Percentiles rank a stretch among this genome's conserved stretches.
phyloP scores from a whole-genome alignment of 805 yeast genomes.

The Nakazawaea wyomingensis region DNA sequence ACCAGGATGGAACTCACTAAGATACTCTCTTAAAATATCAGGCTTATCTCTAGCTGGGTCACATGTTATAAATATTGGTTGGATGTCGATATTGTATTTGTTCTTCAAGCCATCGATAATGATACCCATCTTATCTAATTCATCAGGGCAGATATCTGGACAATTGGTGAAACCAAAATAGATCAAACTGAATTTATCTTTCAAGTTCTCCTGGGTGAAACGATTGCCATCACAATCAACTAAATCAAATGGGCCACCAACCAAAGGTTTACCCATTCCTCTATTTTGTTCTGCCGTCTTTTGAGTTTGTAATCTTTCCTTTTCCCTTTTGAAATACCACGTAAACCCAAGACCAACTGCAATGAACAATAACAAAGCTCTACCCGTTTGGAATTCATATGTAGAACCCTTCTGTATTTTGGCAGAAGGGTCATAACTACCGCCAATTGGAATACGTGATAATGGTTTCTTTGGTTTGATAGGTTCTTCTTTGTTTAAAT shows the following conservation, averaged over 20 bases:
- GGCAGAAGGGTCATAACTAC: conserved; percentile 32
- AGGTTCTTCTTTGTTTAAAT: conserved; percentile 5
- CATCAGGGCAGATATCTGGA: conserved; percentile 99
- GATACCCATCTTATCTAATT: conserved; percentile 83
- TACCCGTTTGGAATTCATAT: conserved; percentile 81
- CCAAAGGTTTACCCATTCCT: conserved; percentile 86
- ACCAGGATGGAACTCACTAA: conserved; percentile 84
- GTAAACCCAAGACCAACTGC: conserved; percentile 69
- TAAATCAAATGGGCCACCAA: conserved; percentile 85
- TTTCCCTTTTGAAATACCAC: conserved; percentile 68
- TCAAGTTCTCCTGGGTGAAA: conserved; percentile 74
- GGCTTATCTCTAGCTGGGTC: conserved; percentile 96
- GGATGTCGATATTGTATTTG: conserved; percentile 52
- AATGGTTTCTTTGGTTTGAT: conserved; percentile 49
- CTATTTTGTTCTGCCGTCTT: conserved; percentile 80
- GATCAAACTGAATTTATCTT: conserved; percentile 76
- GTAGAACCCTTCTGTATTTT: conserved; percentile 27
- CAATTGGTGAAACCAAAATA: conserved; percentile 97
- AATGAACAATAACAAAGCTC: conserved; percentile 64
- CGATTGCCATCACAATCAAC: conserved; percentile 62
- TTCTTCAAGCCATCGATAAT: conserved; percentile 58
- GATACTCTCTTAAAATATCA: conserved; percentile 73
- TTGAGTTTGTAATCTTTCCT: conserved; percentile 65
- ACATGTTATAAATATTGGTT: conserved; percentile 91
- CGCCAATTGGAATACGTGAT: conserved; percentile 78